A percentile compares a stretch with the other conserved stretches of the same genome.
Evolutionary conservation across 225 moss, liverwort and hornwort genomes (phyloP).

Genomic region (Straminergon stramineum): DNA sequence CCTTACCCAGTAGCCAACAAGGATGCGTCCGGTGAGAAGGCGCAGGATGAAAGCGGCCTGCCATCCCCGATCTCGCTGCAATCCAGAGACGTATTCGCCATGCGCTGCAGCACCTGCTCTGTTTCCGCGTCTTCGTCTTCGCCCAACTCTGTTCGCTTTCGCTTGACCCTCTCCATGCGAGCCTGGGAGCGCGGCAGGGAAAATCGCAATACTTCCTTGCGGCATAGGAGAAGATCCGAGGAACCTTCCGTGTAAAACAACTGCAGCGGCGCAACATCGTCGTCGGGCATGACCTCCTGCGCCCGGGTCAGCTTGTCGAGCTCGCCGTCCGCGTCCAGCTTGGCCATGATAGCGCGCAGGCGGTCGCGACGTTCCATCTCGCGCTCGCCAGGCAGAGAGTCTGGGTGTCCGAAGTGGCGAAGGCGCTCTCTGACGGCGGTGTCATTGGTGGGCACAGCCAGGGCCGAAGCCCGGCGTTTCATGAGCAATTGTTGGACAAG

Average conservation of each 20-base stretch:
- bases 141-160: slow-evolving; percentile 59
- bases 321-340: slow-evolving; percentile 89
- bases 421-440: slow-evolving; percentile 77
- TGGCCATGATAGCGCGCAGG: slow-evolving; percentile 88
- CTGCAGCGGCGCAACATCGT: slow-evolving; percentile 53
- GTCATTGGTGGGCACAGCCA: slow-evolving; percentile 92
- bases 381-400: slow-evolving; percentile 84
- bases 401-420: slow-evolving; percentile 73
- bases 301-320: slow-evolving; percentile 74
- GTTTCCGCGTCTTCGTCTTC: slow-evolving; percentile 73
- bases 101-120: slow-evolving; percentile 51
- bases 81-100: slow-evolving; percentile 63
- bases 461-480: slow-evolving; percentile 80
- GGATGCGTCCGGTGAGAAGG: slow-evolving; percentile 71
- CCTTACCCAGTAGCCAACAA: slow-evolving; percentile 70
- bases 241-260: slow-evolving; percentile 81
- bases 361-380: slow-evolving; percentile 99
- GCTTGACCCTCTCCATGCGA: slow-evolving; percentile 45
- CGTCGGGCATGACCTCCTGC: slow-evolving; percentile 60
- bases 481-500: slow-evolving; percentile 72
- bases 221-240: slow-evolving; percentile 42
- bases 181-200: slow-evolving; percentile 54
- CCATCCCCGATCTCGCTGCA: slow-evolving; percentile 95
- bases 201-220: slow-evolving; percentile 47
- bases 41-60: slow-evolving; percentile 81